Evolutionary conservation across 805 yeast genomes (phyloP), one percentile per base, ranked within the genome.

Genomic region (Cyberlindnera veronae): DNA sequence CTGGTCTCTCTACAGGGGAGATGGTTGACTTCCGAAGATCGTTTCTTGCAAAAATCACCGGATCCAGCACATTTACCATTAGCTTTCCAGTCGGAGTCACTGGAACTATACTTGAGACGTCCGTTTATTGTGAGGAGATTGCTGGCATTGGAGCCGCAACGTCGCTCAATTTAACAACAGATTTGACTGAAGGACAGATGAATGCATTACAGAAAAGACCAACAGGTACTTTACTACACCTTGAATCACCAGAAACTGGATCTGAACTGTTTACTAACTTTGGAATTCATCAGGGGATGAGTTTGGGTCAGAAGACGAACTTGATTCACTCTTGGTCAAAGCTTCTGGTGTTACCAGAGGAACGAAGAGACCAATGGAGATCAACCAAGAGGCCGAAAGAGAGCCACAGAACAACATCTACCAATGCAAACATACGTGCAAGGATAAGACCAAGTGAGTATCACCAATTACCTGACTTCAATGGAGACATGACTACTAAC

Each of bases 1-100:
- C 62, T 11, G 58, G 56, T 2, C 53, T 54, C 24, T 44, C 53
- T 4, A 47, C 51, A 6, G 76, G 76, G 0, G 48, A 34, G 4
- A 45, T 76, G 11, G 38, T 74, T 7, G 79, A 72, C 42, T 75
- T 71, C 40, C 60, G 77, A 41, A 64, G 72, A 44, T 53, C 72
- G 1, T 55, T 46, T 4, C 23, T 60, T 5, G 39, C 45, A 26
- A 66, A 57, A 29, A 55, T 51, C 12, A 43, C 32, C 35, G 46
- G 48, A 2, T 49, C 45, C 28, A 63, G 50, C 38, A 40, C 59
- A 2, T 67, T 67, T 35, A 46, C 33, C 3, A 20, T 72, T 5
- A 41, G 45, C 3, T 41, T 60, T 3, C 39, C 43, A 1, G 23
- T 70, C 1, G 27, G 32, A 0, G 41, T 49, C 5, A 34, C 29